A percentile compares a stretch with the other conserved stretches of the same genome.
These are phyloP conservation scores for Chalaropsis ovoidea DNA, from an alignment of 2,329 filamentous ascomycete genomes.

Conservation along the genomic window DNA sequence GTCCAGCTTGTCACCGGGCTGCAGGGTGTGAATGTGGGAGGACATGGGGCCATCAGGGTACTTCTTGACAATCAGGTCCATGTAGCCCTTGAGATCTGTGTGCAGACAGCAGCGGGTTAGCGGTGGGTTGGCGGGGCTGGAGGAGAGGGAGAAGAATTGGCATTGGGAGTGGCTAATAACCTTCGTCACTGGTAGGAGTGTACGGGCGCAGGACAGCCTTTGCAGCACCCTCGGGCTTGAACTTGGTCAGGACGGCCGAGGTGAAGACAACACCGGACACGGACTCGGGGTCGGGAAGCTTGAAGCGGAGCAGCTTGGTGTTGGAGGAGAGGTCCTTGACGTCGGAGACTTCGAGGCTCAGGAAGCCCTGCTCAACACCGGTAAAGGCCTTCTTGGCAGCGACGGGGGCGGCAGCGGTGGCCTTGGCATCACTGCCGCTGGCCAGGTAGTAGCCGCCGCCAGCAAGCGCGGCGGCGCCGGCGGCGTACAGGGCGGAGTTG, in stretches of 20 bases:
- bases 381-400: conserved; percentile 48
- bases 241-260: conserved; percentile 87
- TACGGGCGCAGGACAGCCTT: conserved; percentile 89
- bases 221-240: conserved; percentile 67
- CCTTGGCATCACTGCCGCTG: conserved; percentile 43
- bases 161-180: conserved; percentile 35
- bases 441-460: conserved; percentile 49
- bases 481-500: conserved; percentile 52
- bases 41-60: conserved; percentile 92
- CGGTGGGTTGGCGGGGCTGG: background rate
- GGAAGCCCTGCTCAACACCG: conserved; percentile 81
- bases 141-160: background rate
- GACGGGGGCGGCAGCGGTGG: conserved; percentile 31
- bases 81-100: conserved; percentile 60
- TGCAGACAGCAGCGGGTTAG: conserved; percentile 5
- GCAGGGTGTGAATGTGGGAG: conserved; percentile 72
- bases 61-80: conserved; percentile 85
- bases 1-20: conserved; percentile 69
- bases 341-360: conserved; percentile 68
- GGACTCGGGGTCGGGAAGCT: conserved; percentile 70
- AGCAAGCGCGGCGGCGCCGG: conserved; percentile 49
- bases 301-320: conserved; percentile 85
- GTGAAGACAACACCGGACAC: conserved; percentile 73
- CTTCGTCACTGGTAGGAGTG: conserved; percentile 80
- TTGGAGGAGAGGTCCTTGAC: conserved; percentile 82